Base-by-base conservation (phyloP, 148 eudicot species). In the Agrostemma githago region DNA sequence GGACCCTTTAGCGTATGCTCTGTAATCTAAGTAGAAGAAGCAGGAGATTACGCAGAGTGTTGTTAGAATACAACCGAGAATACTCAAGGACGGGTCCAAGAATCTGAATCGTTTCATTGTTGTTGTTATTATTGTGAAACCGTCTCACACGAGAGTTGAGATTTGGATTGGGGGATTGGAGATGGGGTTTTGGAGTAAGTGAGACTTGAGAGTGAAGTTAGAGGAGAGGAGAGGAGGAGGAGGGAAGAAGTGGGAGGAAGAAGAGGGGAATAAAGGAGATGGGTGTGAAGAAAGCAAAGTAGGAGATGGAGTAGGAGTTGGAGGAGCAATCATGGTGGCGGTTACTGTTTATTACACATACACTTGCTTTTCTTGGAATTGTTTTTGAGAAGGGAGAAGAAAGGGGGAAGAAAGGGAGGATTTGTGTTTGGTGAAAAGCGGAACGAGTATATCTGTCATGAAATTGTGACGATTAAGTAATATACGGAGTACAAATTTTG, bases 11-110 rank as follows among this genome's bases (percentile, higher is more conserved):
- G 62, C 74, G 65, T 84, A 81, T 40, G 74, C 82, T 76, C 78
- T 86, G 68, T 88, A 89, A 80, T 93, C 92, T 70, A 89, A 83
- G 79, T 83, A 89, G 74, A 88, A 85, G 82, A 89, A 93, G 46
- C 84, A 65, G 12, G 78, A 76, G 48, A 91, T 74, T 0, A 86
- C 74, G 60, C 83, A 79, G 46, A 84, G 65, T 6, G 84, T 75
- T 5, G 84, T 74, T 7, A 87, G 12, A 20, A 86, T 70, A 73
- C 88, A 85, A 15, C 89, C 91, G 1, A 89, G 73, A 57, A 88
- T 73, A 3, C 89, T 82, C 1, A 88, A 6, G 4, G 96, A 93
- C 21, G 92, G 94, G 74, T 93, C 96, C 19, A 89, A 83, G 61
- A 85, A 75, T 62, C 80, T 84, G 5, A 84, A 79, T 21, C 83